Conservation (phyloP, 345 rosid species). For the Brassica nigra region DNA sequence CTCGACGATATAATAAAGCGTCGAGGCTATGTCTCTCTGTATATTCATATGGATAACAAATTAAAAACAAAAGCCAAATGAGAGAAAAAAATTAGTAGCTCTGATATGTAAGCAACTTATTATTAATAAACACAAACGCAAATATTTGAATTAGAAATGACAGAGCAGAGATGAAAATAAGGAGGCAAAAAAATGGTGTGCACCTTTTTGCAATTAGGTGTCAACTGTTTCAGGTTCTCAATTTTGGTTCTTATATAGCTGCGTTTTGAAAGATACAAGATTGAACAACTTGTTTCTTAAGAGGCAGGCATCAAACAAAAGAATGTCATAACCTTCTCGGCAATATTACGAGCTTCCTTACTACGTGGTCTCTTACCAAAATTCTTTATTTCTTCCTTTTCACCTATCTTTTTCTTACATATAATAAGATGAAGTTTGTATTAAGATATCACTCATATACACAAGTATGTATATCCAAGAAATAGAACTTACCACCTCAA, state of each 20-base stretch:
- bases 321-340: background rate
- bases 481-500: background rate
- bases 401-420: background rate
- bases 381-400: background rate
- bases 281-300: background rate
- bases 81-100: too few relatives aligned
- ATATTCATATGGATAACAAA: too few relatives aligned
- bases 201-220: slow-evolving; percentile 5
- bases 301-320: background rate
- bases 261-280: background rate
- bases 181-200: background rate
- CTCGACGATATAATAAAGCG: too few relatives aligned
- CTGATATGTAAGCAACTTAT: too few relatives aligned
- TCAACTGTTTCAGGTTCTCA: background rate
- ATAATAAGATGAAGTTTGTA: background rate
- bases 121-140: too few relatives aligned
- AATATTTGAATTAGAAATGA: background rate
- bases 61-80: too few relatives aligned
- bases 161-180: background rate
- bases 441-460: background rate
- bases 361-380: slow-evolving; percentile 23
- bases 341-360: background rate
- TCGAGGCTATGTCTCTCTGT: too few relatives aligned
- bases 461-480: background rate
- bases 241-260: slow-evolving; percentile 1